phyloP scores from a whole-genome alignment of 164 flowering plant genomes.

The Dillenia turbinata region DNA sequence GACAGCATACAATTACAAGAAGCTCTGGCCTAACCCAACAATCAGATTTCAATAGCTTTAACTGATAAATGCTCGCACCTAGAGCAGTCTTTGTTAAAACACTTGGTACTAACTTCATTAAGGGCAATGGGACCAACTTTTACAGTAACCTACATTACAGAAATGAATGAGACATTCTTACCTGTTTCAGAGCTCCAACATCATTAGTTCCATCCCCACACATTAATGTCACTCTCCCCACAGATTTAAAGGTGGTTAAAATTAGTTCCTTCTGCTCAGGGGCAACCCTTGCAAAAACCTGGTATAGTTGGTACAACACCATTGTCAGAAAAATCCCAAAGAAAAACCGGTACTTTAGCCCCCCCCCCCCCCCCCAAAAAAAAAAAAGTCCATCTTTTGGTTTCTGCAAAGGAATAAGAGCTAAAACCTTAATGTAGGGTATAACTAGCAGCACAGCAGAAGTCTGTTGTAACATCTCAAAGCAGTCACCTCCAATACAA shows the following conservation, averaged over 20 bases:
- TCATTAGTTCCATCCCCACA: conserved; percentile 99
- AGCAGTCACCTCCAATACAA: conserved; percentile 93
- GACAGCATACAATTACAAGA: no score
- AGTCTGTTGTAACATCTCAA: conserved; percentile 76
- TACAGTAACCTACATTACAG: not conserved
- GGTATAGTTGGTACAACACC: conserved; percentile 6
- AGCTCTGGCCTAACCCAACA: no score
- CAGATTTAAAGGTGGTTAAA: conserved; percentile 81
- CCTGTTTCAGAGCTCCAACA: conserved; percentile 99
- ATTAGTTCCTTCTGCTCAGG: conserved; percentile 97
- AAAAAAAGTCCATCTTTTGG: no score
- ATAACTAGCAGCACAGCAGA: conserved; percentile 71
- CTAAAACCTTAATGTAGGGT: conserved; percentile 77
- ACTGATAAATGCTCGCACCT: no score
- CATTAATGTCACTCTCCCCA: conserved; percentile 92
- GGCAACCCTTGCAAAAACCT: conserved; percentile 99
- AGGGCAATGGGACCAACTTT: not conserved
- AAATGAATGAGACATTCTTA: conserved; percentile 12
- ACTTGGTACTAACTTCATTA: no score
- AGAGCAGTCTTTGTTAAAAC: no score
- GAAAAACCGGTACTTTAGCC: conserved; percentile 1
- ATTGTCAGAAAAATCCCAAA: not conserved
- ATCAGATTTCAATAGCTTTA: no score
- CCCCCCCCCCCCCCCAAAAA: not conserved
- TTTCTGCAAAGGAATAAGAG: not conserved